phyloP scores from a whole-genome alignment of 2,329 filamentous ascomycete species.

The Tolypocladium endophyticum region DNA sequence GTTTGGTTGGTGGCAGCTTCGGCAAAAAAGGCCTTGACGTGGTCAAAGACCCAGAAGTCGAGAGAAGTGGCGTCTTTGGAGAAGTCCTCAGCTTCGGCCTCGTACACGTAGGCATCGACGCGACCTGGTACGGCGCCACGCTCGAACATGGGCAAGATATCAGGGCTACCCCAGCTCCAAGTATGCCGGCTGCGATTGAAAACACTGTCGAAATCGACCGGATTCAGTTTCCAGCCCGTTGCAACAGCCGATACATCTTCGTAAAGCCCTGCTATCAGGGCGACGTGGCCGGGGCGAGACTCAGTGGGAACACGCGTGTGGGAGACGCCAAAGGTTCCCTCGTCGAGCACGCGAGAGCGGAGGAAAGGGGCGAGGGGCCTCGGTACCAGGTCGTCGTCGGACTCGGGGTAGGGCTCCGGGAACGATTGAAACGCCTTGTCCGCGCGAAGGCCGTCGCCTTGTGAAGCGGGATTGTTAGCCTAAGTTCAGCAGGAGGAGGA shows the following conservation, averaged over 20 bases:
- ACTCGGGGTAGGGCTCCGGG: conserved; percentile 69
- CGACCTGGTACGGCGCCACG: conserved; percentile 79
- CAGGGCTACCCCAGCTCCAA: conserved; percentile 98
- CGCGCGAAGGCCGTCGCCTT: conserved; percentile 83
- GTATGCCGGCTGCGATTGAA: conserved; percentile 96
- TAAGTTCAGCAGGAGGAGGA: neutral
- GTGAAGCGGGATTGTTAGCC: neutral
- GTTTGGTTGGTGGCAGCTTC: conserved; percentile 69
- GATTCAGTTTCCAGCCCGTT: conserved; percentile 97
- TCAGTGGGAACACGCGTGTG: conserved; percentile 96
- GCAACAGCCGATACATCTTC: conserved; percentile 97
- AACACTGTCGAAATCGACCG: conserved; percentile 96
- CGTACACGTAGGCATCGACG: conserved; percentile 81
- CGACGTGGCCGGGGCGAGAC: conserved; percentile 91
- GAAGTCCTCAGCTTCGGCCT: conserved; percentile 80
- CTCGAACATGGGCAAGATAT: conserved; percentile 96
- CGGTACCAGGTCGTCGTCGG: conserved; percentile 55
- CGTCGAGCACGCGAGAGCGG: conserved; percentile 74
- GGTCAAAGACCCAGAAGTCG: conserved; percentile 93
- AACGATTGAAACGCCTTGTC: conserved; percentile 96
- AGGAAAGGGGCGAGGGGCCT: conserved; percentile 84
- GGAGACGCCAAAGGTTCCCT: conserved; percentile 94
- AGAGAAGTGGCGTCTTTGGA: conserved; percentile 70
- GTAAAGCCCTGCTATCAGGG: conserved; percentile 90
- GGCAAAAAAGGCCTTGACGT: conserved; percentile 76